Percentiles rank a stretch among this genome's conserved stretches.
These are phyloP conservation scores for Fagopyrum homotropicum DNA, from an alignment of 148 eudicot species.

Conservation along the genomic window DNA sequence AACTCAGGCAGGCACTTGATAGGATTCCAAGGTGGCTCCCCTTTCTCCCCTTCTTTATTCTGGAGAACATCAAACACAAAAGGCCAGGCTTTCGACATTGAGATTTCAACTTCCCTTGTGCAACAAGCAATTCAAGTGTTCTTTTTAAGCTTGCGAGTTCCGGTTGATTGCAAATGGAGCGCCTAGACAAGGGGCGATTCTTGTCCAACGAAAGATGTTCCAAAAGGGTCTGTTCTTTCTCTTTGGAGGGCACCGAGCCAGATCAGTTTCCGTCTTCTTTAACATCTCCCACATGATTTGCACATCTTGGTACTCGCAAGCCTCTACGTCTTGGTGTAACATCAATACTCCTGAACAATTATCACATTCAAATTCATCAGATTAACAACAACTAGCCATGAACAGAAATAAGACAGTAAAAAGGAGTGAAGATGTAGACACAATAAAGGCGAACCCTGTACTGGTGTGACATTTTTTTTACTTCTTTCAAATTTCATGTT, in stretches of 20 bases:
- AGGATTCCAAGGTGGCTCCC: neutral
- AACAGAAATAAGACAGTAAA: neutral
- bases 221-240: constrained; percentile 22
- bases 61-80: neutral
- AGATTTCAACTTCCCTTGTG: neutral
- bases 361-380: neutral
- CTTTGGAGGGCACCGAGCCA: constrained; percentile 13
- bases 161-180: neutral
- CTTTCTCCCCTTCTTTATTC: neutral
- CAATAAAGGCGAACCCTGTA: no score
- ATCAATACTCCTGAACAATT: constrained; percentile 21
- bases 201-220: constrained; percentile 30
- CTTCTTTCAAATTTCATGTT: no score
- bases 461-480: no score
- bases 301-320: constrained; percentile 39
- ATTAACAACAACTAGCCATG: neutral
- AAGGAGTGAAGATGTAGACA: neutral
- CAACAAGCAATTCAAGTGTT: neutral
- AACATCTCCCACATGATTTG: constrained; percentile 46
- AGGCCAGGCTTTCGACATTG: neutral
- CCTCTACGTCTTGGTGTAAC: constrained; percentile 28
- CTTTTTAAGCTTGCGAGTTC: neutral
- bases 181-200: constrained; percentile 23
- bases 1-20: neutral
- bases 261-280: constrained; percentile 18